Base-by-base conservation (phyloP, 2,329 filamentous ascomycete genomes). In the Didymella lethalis region DNA sequence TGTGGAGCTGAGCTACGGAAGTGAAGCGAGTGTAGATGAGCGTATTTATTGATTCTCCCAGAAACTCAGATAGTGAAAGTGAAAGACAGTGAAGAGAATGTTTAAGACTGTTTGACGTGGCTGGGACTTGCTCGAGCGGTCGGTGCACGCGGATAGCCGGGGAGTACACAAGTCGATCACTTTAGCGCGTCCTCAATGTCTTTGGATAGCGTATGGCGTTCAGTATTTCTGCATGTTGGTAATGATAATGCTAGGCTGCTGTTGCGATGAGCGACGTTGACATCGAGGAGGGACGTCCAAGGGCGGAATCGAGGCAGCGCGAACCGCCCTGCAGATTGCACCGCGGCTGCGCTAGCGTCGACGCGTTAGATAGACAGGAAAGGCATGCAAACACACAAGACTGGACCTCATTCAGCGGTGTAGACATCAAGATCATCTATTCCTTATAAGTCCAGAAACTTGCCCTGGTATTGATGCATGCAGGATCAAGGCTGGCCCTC, bases 291-390 rank as follows among this genome's bases (percentile, higher is more conserved):
- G 20, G 41, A 49, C 14, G 41, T 46, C 28, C 20, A 38, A 32
- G 45, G 18, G 12, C 31, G 16, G 44, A 48, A 31, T 10, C 45
- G 40, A 36, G 18, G 46, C 25, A 18, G 48, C 48, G 44, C 55
- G 49, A 58, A 8, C n/a, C 18, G 18, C 36, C n/a, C 2, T 18
- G 50, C 36, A 53, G 29, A 48, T 53, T 43, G 48, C 48, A 48
- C 55, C 31, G 50, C 50, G 56, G 32, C 54, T 31, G 50, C 50
- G 56, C 56, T 58, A 58, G 32, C 8, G 26, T 31, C 44, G 45
- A 53, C 29, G 25, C 49, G 45, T 36, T 29, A 14, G 18, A 25
- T 29, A 40, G 29, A 16, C 20, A 45, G 29, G 20, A 43, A 46
- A 45, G 55, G 49, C 31, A 58, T 49, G 36, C 25, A 47, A 23